Percentiles rank a stretch among this genome's conserved stretches.
phyloP scores from a whole-genome alignment of 768 basidiomycete genomes.

The Suillus variegatus region DNA sequence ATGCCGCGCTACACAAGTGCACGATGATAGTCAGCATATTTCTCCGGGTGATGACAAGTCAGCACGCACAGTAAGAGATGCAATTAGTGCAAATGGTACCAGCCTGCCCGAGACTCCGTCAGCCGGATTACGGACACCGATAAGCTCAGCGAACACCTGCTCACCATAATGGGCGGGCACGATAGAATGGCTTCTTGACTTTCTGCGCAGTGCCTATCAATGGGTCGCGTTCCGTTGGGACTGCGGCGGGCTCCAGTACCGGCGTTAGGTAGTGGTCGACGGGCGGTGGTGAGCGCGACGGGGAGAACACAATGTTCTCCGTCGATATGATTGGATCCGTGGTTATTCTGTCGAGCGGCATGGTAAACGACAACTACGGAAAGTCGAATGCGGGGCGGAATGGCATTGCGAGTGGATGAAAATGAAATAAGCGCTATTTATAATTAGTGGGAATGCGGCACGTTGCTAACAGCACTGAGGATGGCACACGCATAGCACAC shows the following conservation, averaged over 20 bases:
- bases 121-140: neutral
- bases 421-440: slow-evolving; percentile 4
- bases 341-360: slow-evolving; percentile 33
- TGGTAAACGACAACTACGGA: slow-evolving; percentile 2
- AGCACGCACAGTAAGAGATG: slow-evolving; percentile 63
- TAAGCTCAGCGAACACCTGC: neutral
- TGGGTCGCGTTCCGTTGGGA: slow-evolving; percentile 34
- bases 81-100: slow-evolving; percentile 66
- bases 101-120: slow-evolving; percentile 45
- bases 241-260: slow-evolving; percentile 3
- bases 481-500: neutral
- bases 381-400: slow-evolving; percentile 13
- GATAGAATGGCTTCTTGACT: slow-evolving; percentile 49
- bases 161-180: slow-evolving; percentile 50
- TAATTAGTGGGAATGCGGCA: slow-evolving; percentile 1
- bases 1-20: slow-evolving; percentile 61
- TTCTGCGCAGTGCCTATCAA: slow-evolving; percentile 27
- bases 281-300: slow-evolving; percentile 20
- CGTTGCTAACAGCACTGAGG: neutral
- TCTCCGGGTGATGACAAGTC: slow-evolving; percentile 3
- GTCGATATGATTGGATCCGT: slow-evolving; percentile 37
- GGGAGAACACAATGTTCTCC: slow-evolving; percentile 32
- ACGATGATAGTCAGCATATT: slow-evolving; percentile 12
- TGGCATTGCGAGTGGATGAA: neutral
- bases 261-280: slow-evolving; percentile 19